Evolutionary conservation across 352 stramenopile genomes (phyloP).

Genomic region (Globisporangium viniferum): DNA sequence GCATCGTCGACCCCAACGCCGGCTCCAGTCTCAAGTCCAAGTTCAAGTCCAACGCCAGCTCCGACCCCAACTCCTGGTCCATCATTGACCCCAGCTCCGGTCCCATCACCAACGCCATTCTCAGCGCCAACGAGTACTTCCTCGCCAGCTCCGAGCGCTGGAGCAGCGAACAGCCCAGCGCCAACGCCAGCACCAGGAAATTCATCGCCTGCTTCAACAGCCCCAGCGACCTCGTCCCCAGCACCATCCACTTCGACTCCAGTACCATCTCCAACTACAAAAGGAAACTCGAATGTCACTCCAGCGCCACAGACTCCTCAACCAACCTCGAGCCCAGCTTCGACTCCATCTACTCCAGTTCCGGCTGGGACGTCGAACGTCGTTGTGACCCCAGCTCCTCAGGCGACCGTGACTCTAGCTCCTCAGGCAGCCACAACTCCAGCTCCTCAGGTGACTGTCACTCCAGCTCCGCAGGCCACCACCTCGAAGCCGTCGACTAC

Average conservation of each 20-base stretch:
- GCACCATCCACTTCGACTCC: not conserved
- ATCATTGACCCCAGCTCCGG: not conserved
- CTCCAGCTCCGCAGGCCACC: not conserved
- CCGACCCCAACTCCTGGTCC: conserved; percentile 2
- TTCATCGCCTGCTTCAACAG: conserved; percentile 5
- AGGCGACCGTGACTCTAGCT: not conserved
- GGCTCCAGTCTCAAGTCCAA: not conserved
- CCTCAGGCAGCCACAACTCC: not conserved
- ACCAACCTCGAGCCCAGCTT: not conserved
- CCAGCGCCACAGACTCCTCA: conserved; percentile 1
- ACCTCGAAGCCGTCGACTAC: not conserved
- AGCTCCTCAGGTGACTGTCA: not conserved
- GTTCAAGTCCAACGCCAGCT: conserved; percentile 2
- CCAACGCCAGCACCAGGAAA: conserved; percentile 7
- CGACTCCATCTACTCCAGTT: not conserved
- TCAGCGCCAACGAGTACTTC: not conserved
- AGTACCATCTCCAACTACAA: not conserved
- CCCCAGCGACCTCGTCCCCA: conserved; percentile 3
- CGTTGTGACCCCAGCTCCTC: conserved; percentile 3
- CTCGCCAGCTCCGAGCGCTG: not conserved
- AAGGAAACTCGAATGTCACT: conserved; percentile 1
- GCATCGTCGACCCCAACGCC: conserved; percentile 9
- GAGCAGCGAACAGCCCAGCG: not conserved
- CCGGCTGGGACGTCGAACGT: not conserved
- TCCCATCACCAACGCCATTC: not conserved